phyloP scores from a whole-genome alignment of 2,329 filamentous ascomycete species.

The Colletotrichum phormii region DNA sequence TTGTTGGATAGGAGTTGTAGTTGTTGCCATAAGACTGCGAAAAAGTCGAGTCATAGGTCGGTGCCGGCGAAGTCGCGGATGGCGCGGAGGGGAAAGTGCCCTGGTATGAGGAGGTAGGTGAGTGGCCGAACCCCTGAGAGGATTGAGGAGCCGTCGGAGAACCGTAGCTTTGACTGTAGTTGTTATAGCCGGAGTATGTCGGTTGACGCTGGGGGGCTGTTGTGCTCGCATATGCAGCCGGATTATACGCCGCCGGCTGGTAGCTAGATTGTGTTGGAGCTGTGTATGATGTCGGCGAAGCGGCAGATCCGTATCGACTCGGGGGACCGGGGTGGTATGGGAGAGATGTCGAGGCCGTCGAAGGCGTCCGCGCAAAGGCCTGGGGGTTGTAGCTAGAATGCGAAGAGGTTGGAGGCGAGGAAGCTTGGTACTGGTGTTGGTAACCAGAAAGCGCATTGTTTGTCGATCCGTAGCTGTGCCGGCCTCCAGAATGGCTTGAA shows the following conservation, averaged over 20 bases:
- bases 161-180: conserved; percentile 56
- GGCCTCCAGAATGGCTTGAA: conserved; percentile 42
- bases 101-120: conserved; percentile 49
- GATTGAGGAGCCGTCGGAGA: conserved; percentile 50
- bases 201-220: conserved; percentile 61
- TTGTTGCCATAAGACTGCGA: conserved; percentile 31
- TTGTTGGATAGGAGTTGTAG: conserved; percentile 52
- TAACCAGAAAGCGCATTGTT: conserved; percentile 62
- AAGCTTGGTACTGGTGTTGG: conserved; percentile 62
- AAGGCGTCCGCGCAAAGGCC: conserved; percentile 68
- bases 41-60: conserved; percentile 51
- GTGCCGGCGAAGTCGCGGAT: conserved; percentile 43
- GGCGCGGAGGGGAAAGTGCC: conserved; percentile 37
- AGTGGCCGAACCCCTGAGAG: conserved; percentile 50
- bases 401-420: conserved; percentile 58
- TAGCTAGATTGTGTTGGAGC: conserved; percentile 54
- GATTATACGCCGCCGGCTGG: conserved; percentile 67
- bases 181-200: conserved; percentile 61
- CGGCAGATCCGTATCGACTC: conserved; percentile 51
- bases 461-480: conserved; percentile 55
- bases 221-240: conserved; percentile 67
- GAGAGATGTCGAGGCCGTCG: conserved; percentile 64
- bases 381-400: conserved; percentile 77
- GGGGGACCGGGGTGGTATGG: conserved; percentile 60
- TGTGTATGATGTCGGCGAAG: conserved; percentile 50